These are phyloP conservation scores for Lepiota brunneoincarnata DNA, from an alignment of 768 basidiomycete genomes.

Conservation along the genomic window DNA sequence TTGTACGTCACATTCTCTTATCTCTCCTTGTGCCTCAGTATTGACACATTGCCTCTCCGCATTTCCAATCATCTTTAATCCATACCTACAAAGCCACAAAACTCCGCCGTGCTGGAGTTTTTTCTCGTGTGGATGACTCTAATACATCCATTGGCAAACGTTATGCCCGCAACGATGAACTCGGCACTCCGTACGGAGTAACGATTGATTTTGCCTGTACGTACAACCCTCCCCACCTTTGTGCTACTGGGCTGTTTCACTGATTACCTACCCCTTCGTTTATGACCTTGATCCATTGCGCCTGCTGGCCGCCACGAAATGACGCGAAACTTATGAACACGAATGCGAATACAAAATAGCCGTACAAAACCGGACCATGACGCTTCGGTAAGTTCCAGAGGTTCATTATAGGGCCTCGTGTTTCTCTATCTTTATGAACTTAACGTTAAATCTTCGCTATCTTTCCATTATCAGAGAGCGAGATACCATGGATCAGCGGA, in stretches of 20 bases:
- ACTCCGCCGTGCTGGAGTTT: conserved; percentile 84
- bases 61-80: background rate
- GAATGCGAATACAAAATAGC: conserved; percentile 45
- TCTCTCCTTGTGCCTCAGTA: conserved; percentile 12
- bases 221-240: conserved; percentile 18
- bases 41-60: conserved; percentile 13
- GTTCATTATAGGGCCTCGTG: conserved; percentile 8
- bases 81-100: conserved; percentile 59
- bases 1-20: conserved; percentile 57
- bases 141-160: conserved; percentile 94
- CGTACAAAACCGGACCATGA: conserved; percentile 89
- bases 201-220: conserved; percentile 91
- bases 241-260: background rate
- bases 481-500: conserved; percentile 90
- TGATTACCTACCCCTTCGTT: background rate
- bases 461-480: conserved; percentile 62
- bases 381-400: conserved; percentile 67
- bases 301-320: background rate
- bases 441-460: conserved; percentile 1
- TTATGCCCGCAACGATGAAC: conserved; percentile 96
- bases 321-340: background rate
- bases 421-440: conserved; percentile 7
- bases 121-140: conserved; percentile 94
- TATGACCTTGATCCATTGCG: background rate
- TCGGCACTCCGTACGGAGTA: conserved; percentile 95